These are phyloP conservation scores for Solanum boliviense DNA, from an alignment of 257 asterid genomes.

Conservation along the genomic window DNA sequence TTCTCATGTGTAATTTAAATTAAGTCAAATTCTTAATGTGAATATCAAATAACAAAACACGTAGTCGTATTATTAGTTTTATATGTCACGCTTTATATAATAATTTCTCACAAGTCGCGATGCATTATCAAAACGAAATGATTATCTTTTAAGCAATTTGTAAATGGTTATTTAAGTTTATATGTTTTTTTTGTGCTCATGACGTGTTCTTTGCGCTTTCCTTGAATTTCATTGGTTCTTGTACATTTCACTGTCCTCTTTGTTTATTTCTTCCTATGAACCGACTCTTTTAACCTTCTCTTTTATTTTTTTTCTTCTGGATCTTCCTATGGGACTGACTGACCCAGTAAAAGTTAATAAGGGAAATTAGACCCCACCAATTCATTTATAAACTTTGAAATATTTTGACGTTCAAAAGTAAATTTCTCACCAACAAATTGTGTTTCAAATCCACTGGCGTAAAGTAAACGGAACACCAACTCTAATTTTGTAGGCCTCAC, in stretches of 20 bases:
- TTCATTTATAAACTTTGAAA: not conserved
- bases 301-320: not conserved
- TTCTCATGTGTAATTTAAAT: no score
- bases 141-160: not conserved
- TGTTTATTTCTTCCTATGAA: not conserved
- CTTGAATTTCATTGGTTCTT: not conserved
- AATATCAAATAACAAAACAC: no score
- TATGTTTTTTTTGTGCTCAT: not conserved
- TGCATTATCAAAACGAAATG: not conserved
- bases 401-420: not conserved
- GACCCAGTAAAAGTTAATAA: not conserved
- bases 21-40: no score
- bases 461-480: not conserved
- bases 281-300: not conserved
- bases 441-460: not conserved
- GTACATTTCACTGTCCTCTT: not conserved
- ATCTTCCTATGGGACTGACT: not conserved
- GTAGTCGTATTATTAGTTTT: not conserved
- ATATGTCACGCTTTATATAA: not conserved
- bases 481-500: not conserved
- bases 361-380: not conserved
- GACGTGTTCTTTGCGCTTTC: not conserved
- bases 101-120: not conserved
- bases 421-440: not conserved
- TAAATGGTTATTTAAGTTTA: not conserved